Percentiles rank a stretch among this genome's conserved stretches.
phyloP scores from a whole-genome alignment of 116 monocot genomes.

The Phalaenopsis hybrid region DNA sequence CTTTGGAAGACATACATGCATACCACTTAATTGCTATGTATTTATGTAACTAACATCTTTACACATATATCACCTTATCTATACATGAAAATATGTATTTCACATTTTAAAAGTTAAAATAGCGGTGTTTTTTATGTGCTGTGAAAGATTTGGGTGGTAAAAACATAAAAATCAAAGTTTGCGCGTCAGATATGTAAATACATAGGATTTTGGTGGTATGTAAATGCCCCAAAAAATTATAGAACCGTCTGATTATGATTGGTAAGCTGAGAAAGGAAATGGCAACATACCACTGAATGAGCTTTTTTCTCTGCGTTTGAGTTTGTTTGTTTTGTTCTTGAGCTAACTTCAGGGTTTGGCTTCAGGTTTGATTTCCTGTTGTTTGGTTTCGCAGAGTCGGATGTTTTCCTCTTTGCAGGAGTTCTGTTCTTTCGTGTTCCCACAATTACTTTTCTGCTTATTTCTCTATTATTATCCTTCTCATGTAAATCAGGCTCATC shows the following conservation, averaged over 20 bases:
- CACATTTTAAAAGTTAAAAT: no score
- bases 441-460: neutral
- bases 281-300: neutral
- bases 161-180: no score
- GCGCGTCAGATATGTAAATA: no score
- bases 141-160: no score
- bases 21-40: no score
- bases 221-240: neutral
- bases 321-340: neutral
- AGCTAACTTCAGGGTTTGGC: slow-evolving; percentile 11
- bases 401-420: neutral
- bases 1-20: no score
- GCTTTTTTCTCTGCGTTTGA: neutral
- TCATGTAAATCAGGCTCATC: neutral
- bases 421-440: slow-evolving; percentile 11
- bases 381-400: neutral
- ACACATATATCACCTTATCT: no score
- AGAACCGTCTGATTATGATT: neutral
- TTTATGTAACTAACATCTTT: no score
- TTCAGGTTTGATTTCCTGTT: slow-evolving; percentile 5
- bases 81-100: no score
- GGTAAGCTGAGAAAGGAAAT: neutral
- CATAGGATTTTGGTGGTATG: no score
- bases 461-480: slow-evolving; percentile 7
- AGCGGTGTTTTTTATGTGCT: no score